Conservation (phyloP, 2,329 filamentous ascomycete genomes). For the Thielaviopsis populi region DNA sequence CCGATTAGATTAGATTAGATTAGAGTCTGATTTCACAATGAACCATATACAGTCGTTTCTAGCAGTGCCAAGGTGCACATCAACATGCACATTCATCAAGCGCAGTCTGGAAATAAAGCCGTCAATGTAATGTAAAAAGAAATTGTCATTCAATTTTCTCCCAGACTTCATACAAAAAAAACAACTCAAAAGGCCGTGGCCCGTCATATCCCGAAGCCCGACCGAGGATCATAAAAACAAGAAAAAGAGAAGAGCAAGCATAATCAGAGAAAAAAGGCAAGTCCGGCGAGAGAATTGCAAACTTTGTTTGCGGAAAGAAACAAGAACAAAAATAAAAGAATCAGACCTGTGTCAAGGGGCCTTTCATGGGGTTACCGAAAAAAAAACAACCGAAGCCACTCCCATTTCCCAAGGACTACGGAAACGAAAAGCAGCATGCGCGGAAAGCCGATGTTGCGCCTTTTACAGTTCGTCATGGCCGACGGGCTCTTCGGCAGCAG, state of each 20-base stretch:
- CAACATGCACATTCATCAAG: not conserved
- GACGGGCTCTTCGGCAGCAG: conserved; percentile 24
- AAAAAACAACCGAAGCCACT: not conserved
- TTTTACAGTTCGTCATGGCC: conserved; percentile 64
- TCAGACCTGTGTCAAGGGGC: not conserved
- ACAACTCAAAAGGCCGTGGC: conserved; percentile 9
- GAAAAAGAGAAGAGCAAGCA: not conserved
- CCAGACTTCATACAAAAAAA: conserved; percentile 16
- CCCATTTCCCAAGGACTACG: not conserved
- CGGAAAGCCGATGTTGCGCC: conserved; percentile 8
- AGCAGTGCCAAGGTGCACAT: too few species aligned
- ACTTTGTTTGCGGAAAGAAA: conserved; percentile 13
- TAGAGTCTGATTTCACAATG: not conserved
- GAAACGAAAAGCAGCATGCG: not conserved
- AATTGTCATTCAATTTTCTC: conserved; percentile 8
- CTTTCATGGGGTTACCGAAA: not conserved
- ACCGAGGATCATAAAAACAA: conserved; percentile 9
- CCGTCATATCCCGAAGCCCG: conserved; percentile 9
- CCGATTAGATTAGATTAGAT: not conserved
- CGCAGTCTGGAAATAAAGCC: too few species aligned
- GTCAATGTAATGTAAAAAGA: not conserved
- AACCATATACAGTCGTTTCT: not conserved
- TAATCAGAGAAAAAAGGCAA: not conserved
- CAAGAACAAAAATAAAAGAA: not conserved
- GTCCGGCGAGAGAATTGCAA: conserved; percentile 1